Base-by-base conservation (phyloP, 2,329 filamentous ascomycete genomes). In the Stagonosporopsis rhizophila region DNA sequence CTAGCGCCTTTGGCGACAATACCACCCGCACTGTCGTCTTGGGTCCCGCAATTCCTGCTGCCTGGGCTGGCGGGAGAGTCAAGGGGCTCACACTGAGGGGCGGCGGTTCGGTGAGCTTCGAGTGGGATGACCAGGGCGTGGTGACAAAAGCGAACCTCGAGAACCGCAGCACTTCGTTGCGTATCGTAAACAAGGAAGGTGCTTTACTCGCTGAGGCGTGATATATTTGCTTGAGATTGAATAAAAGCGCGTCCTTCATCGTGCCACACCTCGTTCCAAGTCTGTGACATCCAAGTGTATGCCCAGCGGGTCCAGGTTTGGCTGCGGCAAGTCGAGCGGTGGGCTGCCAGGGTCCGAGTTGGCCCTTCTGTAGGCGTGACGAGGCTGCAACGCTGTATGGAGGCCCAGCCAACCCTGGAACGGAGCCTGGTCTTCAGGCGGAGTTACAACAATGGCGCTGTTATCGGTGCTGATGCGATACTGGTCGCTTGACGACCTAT, bases 1-100 rank as follows among this genome's bases (percentile, higher is more conserved):
- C 64, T 14, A 28, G 14, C 37, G 77, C 79, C 0, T 59, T 71
- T 7, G 64, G 54, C 0, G 65, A 60, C 2, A 12, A 41, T 2
- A 25, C 32, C 0, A 45, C 41, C 11, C 70, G 75, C 45, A 77
- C 66, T 0, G 78, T 83, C 6, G 74, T 81, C 0, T 39, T 83
- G 4, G 82, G 81, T 0, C 80, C 80, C 1, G 81, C 82, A 0
- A 81, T 83, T 30, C 81, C 81, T 1, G 54, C 60, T 39, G 62
- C 62, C 0, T 83, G 81, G 81, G 77, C 65, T 4, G 69, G 70
- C 2, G 81, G 81, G 0, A 76, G 64, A n/a, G 79, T 83, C 1
- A 71, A 62, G 30, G 80, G 81, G 0, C 61, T 83, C 55, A 70
- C 75, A 37, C 49, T 83, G 11, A 75, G 81, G 19, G 80, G 81